Conservation (phyloP, 2,329 filamentous ascomycete genomes). For the Penicillium sp. region DNA sequence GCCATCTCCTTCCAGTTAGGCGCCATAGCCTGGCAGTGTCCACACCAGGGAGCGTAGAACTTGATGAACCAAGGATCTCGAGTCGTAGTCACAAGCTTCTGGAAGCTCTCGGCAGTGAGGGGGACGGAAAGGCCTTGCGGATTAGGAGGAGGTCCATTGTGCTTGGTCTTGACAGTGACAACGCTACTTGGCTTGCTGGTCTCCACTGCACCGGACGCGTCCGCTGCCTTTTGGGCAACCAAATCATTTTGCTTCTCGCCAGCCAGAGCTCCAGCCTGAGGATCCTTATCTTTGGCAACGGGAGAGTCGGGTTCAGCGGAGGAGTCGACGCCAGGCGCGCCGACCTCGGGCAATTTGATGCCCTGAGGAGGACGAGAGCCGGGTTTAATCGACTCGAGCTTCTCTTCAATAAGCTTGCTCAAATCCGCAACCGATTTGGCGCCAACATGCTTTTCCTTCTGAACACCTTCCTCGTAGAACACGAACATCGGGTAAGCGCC, state of each 20-base stretch:
- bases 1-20: constrained; percentile 88
- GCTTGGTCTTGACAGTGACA: constrained; percentile 49
- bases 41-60: constrained; percentile 97
- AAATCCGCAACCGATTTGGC: constrained; percentile 68
- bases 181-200: constrained; percentile 51
- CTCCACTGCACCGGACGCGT: constrained; percentile 38
- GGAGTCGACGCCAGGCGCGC: constrained; percentile 59
- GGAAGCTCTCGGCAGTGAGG: constrained; percentile 83
- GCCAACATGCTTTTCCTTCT: constrained; percentile 66
- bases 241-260: constrained; percentile 50
- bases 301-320: constrained; percentile 43
- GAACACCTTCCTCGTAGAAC: constrained; percentile 77
- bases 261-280: constrained; percentile 42
- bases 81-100: constrained; percentile 80
- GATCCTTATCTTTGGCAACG: constrained; percentile 49
- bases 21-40: constrained; percentile 90
- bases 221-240: constrained; percentile 35
- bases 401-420: constrained; percentile 72
- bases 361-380: constrained; percentile 73
- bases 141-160: constrained; percentile 67
- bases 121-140: constrained; percentile 72
- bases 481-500: constrained; percentile 74
- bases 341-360: constrained; percentile 71
- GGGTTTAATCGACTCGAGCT: constrained; percentile 76
- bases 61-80: constrained; percentile 98